phyloP scores from a whole-genome alignment of 495 filamentous ascomycete genomes.

The Aspergillus steynii region DNA sequence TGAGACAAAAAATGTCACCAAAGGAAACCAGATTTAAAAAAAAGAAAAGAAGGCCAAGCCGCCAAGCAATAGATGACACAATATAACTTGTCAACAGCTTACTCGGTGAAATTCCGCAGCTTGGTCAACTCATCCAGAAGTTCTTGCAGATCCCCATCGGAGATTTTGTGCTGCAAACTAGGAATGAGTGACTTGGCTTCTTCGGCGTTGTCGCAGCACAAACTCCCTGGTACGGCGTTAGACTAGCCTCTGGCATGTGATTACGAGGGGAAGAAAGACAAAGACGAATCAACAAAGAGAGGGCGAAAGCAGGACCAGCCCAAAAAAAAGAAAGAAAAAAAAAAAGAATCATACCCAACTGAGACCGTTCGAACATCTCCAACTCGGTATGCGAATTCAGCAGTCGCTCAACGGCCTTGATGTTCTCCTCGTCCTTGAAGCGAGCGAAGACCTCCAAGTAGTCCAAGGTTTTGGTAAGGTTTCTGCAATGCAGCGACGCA shows the following conservation, averaged over 20 bases:
- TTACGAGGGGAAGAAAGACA: neutral
- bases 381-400: slow-evolving; percentile 74
- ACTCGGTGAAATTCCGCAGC: slow-evolving; percentile 60
- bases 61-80: neutral
- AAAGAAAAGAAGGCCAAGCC: slow-evolving; percentile 1
- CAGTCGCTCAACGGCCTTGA: slow-evolving; percentile 85
- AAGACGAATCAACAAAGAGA: slow-evolving; percentile 4
- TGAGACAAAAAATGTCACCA: neutral
- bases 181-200: slow-evolving; percentile 97
- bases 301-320: neutral
- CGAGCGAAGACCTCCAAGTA: slow-evolving; percentile 92
- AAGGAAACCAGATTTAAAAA: neutral
- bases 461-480: slow-evolving; percentile 78
- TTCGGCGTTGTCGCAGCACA: slow-evolving; percentile 88
- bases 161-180: slow-evolving; percentile 82
- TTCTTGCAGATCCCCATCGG: slow-evolving; percentile 82
- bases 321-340: slow-evolving; percentile 5
- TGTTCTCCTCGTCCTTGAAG: slow-evolving; percentile 92
- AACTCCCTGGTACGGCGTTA: slow-evolving; percentile 58
- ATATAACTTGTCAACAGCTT: slow-evolving; percentile 8
- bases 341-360: slow-evolving; percentile 67
- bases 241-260: slow-evolving; percentile 12
- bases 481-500: slow-evolving; percentile 32
- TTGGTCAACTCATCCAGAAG: slow-evolving; percentile 88
- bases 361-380: slow-evolving; percentile 87